phyloP scores from a whole-genome alignment of 441 rosid species.

The Euphorbia corollata region DNA sequence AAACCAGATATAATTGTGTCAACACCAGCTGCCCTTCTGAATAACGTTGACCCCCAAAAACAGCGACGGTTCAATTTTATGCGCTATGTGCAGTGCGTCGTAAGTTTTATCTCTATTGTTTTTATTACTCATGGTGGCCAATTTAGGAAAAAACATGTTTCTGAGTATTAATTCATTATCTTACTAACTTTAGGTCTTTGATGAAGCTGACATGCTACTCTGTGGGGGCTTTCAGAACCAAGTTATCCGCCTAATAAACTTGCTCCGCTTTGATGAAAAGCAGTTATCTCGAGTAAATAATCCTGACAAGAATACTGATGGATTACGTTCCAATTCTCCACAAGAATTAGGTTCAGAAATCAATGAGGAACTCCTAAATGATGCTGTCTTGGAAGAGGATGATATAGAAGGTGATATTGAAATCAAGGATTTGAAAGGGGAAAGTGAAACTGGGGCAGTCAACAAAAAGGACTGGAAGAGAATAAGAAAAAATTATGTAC shows the following conservation, averaged over 20 bases:
- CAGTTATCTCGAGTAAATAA: constrained; percentile 41
- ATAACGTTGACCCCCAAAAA: constrained; percentile 58
- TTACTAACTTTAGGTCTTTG: constrained; percentile 58
- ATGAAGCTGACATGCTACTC: constrained; percentile 98
- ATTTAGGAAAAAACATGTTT: constrained; percentile 8
- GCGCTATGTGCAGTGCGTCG: constrained; percentile 69
- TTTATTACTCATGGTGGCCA: constrained; percentile 10
- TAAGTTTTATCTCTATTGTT: constrained; percentile 18
- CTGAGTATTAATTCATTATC: constrained; percentile 3
- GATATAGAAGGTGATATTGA: constrained; percentile 31
- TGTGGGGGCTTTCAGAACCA: constrained; percentile 85
- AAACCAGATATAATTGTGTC: constrained; percentile 71
- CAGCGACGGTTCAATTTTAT: constrained; percentile 44
- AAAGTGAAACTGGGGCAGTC: constrained; percentile 25
- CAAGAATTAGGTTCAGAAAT: constrained; percentile 23
- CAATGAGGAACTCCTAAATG: constrained; percentile 26
- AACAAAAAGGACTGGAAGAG: constrained; percentile 68
- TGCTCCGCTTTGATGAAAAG: constrained; percentile 78
- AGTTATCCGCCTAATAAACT: constrained; percentile 62
- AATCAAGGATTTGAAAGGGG: constrained; percentile 22
- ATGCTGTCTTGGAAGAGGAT: constrained; percentile 31
- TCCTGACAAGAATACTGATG: constrained; percentile 23
- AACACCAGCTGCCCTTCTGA: constrained; percentile 83
- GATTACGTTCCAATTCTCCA: constrained; percentile 23
- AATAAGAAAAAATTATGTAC: constrained; percentile 54